Evolutionary conservation across 495 filamentous ascomycete species (phyloP).

Genomic region (Penicillium paxilli): DNA sequence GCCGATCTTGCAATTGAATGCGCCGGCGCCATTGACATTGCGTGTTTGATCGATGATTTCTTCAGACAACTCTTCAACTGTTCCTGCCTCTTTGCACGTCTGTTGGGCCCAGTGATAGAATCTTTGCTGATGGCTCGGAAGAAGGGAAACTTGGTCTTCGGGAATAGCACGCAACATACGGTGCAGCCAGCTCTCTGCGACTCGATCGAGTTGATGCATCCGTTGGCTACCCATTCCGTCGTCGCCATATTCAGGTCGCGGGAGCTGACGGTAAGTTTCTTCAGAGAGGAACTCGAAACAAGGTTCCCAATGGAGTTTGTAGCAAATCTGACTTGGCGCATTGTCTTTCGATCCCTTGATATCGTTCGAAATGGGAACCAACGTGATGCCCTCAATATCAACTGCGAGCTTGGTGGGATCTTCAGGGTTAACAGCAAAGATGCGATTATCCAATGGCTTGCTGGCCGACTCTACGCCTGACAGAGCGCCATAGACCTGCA

Average conservation of each 20-base stretch:
- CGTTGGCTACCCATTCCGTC: constrained; percentile 11
- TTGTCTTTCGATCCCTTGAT: constrained; percentile 16
- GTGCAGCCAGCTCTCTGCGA: constrained; percentile 35
- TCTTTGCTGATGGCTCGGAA: constrained; percentile 20
- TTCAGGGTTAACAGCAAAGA: constrained; percentile 23
- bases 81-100: constrained; percentile 7
- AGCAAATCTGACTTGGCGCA: constrained; percentile 23
- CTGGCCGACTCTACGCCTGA: constrained; percentile 34
- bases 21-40: constrained; percentile 15
- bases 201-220: constrained; percentile 39
- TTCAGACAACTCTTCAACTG: not conserved
- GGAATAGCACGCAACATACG: constrained; percentile 30
- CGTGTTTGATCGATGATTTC: constrained; percentile 14
- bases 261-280: constrained; percentile 19
- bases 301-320: constrained; percentile 55
- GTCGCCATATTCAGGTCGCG: constrained; percentile 8
- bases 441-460: constrained; percentile 23
- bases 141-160: constrained; percentile 27
- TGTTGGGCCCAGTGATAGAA: constrained; percentile 32
- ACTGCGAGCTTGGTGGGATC: constrained; percentile 14
- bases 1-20: constrained; percentile 23
- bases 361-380: constrained; percentile 20
- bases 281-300: constrained; percentile 35
- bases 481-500: constrained; percentile 21
- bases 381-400: constrained; percentile 19